Base-by-base conservation (phyloP, 208 protist genomes). In the Trypanosoma congolense region DNA sequence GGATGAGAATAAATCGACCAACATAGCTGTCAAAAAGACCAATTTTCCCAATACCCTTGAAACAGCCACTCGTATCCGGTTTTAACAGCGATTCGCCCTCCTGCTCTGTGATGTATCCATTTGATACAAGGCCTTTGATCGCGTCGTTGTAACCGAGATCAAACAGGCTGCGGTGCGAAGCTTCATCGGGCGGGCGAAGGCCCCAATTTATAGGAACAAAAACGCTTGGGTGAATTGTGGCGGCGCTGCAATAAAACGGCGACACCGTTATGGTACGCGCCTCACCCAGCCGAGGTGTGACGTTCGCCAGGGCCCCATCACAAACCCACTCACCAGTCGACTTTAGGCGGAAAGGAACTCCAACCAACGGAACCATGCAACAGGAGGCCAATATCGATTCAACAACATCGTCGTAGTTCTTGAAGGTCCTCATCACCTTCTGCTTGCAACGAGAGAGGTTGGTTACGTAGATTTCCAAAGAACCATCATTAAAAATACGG, bases 121-220 rank as follows among this genome's bases (percentile, higher is more conserved):
- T 58, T 12, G 53, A 25, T 29, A 87, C 74, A 9, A 93, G 67
- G 45, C 65, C 78, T 53, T 87, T 76, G 57, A 90, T 78, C 72
- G 77, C 83, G 61, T 90, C 82, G 31, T 85, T 88, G 60, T 93
- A 90, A 8, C 86, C 86, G 50, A 88, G 71, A 53, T 65, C 67
- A 58, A 93, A 93, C 5, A 93, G 59, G 25, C 81, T 80, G 12
- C 61, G 38, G 48, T 81, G 76, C 42, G 78, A 56, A n/a, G 61
- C 42, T 3, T 50, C 48, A 44, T 54, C 64, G 1, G 86, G 81
- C 3, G 86, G 86, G 3, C 52, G 68, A 28, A 88, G 26, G 12
- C 60, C 80, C 83, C 86, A 93, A 80, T 82, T 90, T 9, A 79
- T 72, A 21, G 86, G 86, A 25, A 90, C 65, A 64, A 82, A 87